These are phyloP conservation scores for Chalciporus piperatus DNA, from an alignment of 768 basidiomycete genomes.

Conservation along the genomic window DNA sequence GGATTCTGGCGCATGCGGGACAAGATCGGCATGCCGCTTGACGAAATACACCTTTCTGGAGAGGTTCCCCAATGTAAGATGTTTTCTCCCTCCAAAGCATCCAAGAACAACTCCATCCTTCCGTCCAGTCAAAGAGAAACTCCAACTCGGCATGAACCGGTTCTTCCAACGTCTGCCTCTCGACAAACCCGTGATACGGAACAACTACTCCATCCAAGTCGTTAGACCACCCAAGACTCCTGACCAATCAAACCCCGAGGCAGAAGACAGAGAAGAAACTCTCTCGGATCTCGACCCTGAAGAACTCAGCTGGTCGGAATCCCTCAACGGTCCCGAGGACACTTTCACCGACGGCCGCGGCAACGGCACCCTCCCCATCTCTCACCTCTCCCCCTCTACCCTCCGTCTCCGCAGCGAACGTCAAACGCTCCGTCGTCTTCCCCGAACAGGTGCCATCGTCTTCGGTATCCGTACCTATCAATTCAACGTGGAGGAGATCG, in stretches of 20 bases:
- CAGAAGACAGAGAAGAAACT: not conserved
- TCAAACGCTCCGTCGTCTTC: slow-evolving; percentile 68
- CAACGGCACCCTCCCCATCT: slow-evolving; percentile 8
- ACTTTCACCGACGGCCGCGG: slow-evolving; percentile 28
- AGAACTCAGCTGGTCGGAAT: slow-evolving; percentile 63
- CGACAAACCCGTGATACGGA: slow-evolving; percentile 69
- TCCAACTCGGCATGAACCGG: slow-evolving; percentile 62
- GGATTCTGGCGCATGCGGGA: slow-evolving; percentile 81
- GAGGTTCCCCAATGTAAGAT: slow-evolving; percentile 69
- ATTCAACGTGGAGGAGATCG: slow-evolving; percentile 51
- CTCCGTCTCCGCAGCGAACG: slow-evolving; percentile 63
- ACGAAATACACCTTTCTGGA: slow-evolving; percentile 65
- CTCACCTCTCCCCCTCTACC: slow-evolving; percentile 35
- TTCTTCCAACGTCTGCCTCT: slow-evolving; percentile 68
- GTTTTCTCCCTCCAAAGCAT: not conserved
- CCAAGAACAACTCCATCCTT: not conserved
- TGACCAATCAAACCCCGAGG: not conserved
- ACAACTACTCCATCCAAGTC: slow-evolving; percentile 59
- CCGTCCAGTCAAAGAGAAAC: slow-evolving; percentile 56
- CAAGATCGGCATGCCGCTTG: slow-evolving; percentile 71
- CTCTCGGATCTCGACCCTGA: slow-evolving; percentile 50
- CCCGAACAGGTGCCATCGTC: slow-evolving; percentile 59
- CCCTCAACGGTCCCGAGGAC: slow-evolving; percentile 57
- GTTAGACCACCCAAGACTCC: slow-evolving; percentile 24
- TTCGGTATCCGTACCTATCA: slow-evolving; percentile 74